These are phyloP conservation scores for Saturnispora halmiae DNA, from an alignment of 805 yeast genomes.

Conservation along the genomic window DNA sequence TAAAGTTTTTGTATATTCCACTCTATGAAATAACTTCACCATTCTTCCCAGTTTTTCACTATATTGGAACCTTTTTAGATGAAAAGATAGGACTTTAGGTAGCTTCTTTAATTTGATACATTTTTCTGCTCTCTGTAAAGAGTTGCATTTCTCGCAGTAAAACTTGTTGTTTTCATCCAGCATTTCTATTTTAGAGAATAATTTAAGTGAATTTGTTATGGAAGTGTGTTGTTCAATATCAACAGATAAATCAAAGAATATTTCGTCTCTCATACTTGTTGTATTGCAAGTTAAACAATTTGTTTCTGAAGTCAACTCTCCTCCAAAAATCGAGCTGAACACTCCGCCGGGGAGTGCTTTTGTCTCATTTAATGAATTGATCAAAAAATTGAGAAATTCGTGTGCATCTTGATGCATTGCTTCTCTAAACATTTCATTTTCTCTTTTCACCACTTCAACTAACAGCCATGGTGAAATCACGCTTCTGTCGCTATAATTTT, in stretches of 20 bases:
- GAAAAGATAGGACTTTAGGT: constrained; percentile 74
- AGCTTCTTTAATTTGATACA: constrained; percentile 69
- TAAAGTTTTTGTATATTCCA: constrained; percentile 67
- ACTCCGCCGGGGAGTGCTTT: neutral
- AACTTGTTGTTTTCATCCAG: constrained; percentile 83
- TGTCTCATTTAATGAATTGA: constrained; percentile 36
- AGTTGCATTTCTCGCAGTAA: constrained; percentile 83
- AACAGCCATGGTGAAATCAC: constrained; percentile 76
- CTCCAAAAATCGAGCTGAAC: constrained; percentile 64
- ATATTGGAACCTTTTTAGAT: constrained; percentile 86
- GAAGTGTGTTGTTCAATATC: constrained; percentile 73
- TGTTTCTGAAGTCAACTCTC: constrained; percentile 76
- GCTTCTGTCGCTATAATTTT: constrained; percentile 59
- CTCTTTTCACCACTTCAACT: constrained; percentile 66
- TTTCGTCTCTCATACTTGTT: constrained; percentile 71
- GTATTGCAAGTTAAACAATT: constrained; percentile 86
- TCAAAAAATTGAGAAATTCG: constrained; percentile 80
- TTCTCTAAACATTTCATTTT: constrained; percentile 77
- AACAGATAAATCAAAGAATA: constrained; percentile 76
- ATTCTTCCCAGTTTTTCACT: constrained; percentile 72
- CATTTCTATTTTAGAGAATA: constrained; percentile 80
- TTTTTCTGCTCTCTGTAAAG: constrained; percentile 89
- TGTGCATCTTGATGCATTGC: constrained; percentile 99
- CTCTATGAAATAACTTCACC: constrained; percentile 79
- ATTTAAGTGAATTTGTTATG: constrained; percentile 66